Conservation (phyloP, 257 asterid species). For the Pogostemon cablin region DNA sequence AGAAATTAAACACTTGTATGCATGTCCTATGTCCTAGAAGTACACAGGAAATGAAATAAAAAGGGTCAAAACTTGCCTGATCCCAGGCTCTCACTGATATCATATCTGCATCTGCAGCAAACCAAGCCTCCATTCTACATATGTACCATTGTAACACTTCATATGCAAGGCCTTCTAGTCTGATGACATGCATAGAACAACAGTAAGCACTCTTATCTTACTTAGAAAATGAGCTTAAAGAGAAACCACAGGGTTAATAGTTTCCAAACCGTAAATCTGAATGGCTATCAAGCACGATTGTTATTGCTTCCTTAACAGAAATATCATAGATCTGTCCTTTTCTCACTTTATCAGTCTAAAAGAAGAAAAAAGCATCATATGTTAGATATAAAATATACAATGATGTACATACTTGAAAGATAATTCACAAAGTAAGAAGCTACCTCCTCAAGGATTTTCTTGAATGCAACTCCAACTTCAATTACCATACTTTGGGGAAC, state of each 20-base stretch:
- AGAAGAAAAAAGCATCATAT: conserved; percentile 34
- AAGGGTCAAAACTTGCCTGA: conserved; percentile 57
- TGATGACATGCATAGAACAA: conserved; percentile 34
- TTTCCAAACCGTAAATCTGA: conserved; percentile 75
- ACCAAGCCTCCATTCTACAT: conserved; percentile 99
- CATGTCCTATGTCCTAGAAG: not conserved
- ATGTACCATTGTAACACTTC: conserved; percentile 97
- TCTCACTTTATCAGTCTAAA: conserved; percentile 91
- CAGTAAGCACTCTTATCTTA: conserved; percentile 31
- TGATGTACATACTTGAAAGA: not conserved
- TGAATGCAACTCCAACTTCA: conserved; percentile 84
- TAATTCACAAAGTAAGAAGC: conserved; percentile 23
- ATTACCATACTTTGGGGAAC: conserved; percentile 77
- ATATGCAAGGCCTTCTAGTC: conserved; percentile 82
- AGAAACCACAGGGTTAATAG: not conserved
- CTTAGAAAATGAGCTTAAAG: conserved; percentile 24
- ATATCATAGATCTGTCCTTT: conserved; percentile 70
- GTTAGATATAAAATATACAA: not conserved
- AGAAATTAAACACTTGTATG: not conserved
- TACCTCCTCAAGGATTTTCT: conserved; percentile 94
- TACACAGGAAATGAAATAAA: conserved; percentile 16
- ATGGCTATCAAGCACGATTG: conserved; percentile 72
- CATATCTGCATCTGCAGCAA: conserved; percentile 99
- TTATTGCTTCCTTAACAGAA: conserved; percentile 84
- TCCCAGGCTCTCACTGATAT: conserved; percentile 98